Base-by-base conservation (phyloP, 108 stramenopile species). In the Cylindrotheca fusiformis region DNA sequence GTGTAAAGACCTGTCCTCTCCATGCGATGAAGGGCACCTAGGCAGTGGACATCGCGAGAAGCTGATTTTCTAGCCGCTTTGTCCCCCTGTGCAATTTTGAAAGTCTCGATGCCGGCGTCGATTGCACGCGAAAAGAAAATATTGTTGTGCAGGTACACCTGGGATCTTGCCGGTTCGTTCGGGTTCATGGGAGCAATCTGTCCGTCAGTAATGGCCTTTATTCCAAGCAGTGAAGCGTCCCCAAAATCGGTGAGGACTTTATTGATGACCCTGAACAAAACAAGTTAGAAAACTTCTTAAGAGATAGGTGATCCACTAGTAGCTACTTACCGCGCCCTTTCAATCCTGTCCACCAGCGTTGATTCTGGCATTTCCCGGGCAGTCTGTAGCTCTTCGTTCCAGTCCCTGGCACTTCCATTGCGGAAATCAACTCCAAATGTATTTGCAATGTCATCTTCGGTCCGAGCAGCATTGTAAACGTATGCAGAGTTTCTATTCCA, bases 111-210 rank as follows among this genome's bases (percentile, higher is more conserved):
- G 8, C 92, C 88, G 20, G 85, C 82, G 77, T 94, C 89, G 45
- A 92, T 67, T 3, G 91, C 95, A 22, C 89, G 77, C 23, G 88
- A 90, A 70, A 97, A 95, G 81, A 98, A 98, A 49, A 96, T 97
- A 67, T 94, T 95, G 79, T 98, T 98, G 88, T 95, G 95, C 32
- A 97, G 75, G 55, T 82, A 98, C 4, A 98, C 97, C 72, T 96
- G 96, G 18, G 92, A 79, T 24, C 84, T 76, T 10, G 74, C 55
- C 1, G 82, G 68, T 75, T 98, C 97, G 50, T 87, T 92, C 25
- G 95, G 93, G 72, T 98, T 97, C 84, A 97, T 93, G 24, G 97
- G 88, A 18, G 70, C 51, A 32, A 98, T 84, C 53, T 87, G 85
- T 30, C 97, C 96, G 19, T 95, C 81, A 27, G 60, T 72, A 57